Conservation (phyloP, 345 rosid species). For the Reutealis trisperma region DNA sequence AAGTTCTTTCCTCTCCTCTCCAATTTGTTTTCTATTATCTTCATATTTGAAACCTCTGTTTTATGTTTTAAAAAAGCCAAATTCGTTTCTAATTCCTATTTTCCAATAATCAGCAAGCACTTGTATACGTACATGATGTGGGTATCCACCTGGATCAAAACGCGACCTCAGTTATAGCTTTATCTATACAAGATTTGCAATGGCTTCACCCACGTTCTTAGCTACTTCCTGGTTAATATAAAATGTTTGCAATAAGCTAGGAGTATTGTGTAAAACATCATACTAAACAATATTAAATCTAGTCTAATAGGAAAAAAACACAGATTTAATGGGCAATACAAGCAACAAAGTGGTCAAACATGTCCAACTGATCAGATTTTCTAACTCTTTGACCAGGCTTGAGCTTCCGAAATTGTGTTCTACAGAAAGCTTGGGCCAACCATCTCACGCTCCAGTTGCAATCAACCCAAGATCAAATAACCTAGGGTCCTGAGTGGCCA, state of each 20-base stretch:
- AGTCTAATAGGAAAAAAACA: neutral
- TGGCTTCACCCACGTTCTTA: slow-evolving; percentile 73
- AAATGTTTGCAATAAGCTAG: neutral
- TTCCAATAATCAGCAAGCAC: no score
- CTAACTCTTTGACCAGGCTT: neutral
- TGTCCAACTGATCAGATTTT: neutral
- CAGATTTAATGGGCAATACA: neutral
- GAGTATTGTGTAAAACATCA: neutral
- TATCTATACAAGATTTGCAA: slow-evolving; percentile 86
- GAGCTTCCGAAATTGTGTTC: neutral
- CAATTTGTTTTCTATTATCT: no score
- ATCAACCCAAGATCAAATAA: neutral
- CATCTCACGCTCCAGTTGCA: neutral
- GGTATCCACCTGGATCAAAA: slow-evolving; percentile 92
- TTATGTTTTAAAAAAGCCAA: no score
- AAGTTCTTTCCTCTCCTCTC: no score
- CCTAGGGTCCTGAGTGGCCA: neutral
- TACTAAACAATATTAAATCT: neutral
- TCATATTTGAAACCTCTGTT: no score
- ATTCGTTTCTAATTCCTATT: no score
- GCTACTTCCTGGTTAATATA: slow-evolving; percentile 70
- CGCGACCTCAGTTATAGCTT: slow-evolving; percentile 84
- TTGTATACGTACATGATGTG: slow-evolving; percentile 82
- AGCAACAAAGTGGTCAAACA: neutral
- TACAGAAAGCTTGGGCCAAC: neutral